Conservation (phyloP, 176 grass and related monocot species). For the Alloteropsis semialata region DNA sequence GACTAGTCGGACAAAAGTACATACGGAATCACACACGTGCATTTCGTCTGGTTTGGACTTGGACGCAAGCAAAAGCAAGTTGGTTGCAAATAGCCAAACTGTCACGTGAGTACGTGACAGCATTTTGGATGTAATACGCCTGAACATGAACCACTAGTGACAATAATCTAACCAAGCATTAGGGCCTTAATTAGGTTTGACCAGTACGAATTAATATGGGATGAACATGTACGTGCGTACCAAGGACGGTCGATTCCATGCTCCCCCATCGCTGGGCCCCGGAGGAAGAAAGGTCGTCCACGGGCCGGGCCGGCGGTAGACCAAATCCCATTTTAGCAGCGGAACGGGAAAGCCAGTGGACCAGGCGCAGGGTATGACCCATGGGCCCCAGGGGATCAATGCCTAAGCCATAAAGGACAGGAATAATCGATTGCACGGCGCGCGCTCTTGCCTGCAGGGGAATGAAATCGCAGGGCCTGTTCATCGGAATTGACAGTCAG, state of each 20-base stretch:
- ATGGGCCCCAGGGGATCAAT: background rate
- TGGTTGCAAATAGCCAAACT: no score
- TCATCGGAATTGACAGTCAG: background rate
- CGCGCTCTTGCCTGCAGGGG: no score
- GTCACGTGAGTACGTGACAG: no score
- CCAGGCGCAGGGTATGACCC: background rate
- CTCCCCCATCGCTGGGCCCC: background rate
- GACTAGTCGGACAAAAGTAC: background rate
- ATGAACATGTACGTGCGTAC: background rate
- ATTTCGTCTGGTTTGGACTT: background rate
- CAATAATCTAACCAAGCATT: background rate
- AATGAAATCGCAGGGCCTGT: background rate
- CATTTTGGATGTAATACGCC: background rate
- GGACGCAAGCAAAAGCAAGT: background rate
- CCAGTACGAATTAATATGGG: background rate
- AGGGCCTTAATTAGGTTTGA: background rate
- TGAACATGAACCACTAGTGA: background rate
- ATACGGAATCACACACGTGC: background rate
- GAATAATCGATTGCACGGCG: no score
- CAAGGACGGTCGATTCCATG: background rate
- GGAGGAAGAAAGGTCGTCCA: conserved; percentile 7
- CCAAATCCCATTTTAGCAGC: conserved; percentile 44
- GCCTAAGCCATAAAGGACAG: no score
- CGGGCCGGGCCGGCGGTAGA: background rate
- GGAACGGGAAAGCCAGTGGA: conserved; percentile 3